Conservation (phyloP, 139 green algal genomes). For the Asterochloris sp. region DNA sequence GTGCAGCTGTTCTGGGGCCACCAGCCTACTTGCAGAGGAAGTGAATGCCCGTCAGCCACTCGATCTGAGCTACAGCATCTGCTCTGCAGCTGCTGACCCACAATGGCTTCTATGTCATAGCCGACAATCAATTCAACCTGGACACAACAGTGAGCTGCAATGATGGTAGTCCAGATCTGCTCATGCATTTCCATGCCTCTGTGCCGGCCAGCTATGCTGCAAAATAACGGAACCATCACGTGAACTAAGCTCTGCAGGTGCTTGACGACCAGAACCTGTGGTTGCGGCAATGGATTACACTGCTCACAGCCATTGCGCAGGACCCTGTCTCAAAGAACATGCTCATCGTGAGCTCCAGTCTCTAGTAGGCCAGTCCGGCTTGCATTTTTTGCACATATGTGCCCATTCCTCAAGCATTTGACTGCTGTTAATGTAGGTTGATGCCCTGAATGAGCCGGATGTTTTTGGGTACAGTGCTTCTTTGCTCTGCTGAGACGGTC, state of each 20-base stretch:
- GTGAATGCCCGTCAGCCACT: too few relatives aligned
- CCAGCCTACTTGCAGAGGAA: too few relatives aligned
- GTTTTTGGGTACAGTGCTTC: background rate
- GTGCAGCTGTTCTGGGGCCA: too few relatives aligned
- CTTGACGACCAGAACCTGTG: constrained; percentile 17
- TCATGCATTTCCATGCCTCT: background rate
- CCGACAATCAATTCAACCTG: constrained; percentile 43
- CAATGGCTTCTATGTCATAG: constrained; percentile 56
- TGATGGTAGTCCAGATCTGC: too few relatives aligned
- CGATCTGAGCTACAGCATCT: too few relatives aligned
- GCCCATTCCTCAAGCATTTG: constrained; percentile 11
- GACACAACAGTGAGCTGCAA: constrained; percentile 8
- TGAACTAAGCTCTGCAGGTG: background rate
- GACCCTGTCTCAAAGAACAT: background rate
- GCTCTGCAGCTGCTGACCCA: constrained; percentile 31
- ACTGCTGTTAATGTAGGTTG: background rate
- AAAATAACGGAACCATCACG: too few relatives aligned
- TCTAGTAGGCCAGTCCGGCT: background rate
- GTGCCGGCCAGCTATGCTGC: too few relatives aligned
- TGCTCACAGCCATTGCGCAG: constrained; percentile 10
- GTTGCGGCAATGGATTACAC: background rate
- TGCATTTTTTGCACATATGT: background rate
- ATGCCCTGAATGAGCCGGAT: constrained; percentile 23
- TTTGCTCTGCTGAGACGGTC: too few relatives aligned
- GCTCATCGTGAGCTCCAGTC: constrained; percentile 10